Evolutionary conservation across 345 rosid genomes (phyloP), one percentile per base, ranked within the genome.

Genomic region (Melaleuca quinquenervia): DNA sequence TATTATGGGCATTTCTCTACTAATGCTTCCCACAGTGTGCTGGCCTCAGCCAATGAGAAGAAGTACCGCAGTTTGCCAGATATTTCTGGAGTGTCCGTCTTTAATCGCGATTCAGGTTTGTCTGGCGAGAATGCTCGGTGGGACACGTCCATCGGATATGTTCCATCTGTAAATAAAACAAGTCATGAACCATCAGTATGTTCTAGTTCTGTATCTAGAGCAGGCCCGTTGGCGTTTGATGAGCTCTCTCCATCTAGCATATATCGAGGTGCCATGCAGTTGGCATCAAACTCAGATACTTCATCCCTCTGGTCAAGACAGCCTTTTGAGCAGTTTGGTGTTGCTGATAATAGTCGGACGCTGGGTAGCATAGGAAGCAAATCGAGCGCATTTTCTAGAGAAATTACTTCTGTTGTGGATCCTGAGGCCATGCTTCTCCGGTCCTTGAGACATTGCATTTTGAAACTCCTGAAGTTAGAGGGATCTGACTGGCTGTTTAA

Each of bases 321-420:
- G 90, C 99, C 99, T 64, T 95, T 92, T 90, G 98, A 98, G 93
- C 99, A 95, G 93, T 96, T 98, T 90, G 98, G 98, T 82, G 92
- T 94, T 32, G 96, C 95, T 44, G 97, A 95, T 84, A 96, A 88
- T 86, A 88, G 60, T 83, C 89, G 89, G 18, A 88, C 87, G 20
- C 90, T 89, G n/a, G 91, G 91, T 85, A 95, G 90, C 50, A 84
- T 87, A 84, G 91, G 91, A 83, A 36, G 85, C 85, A 93, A 92
- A 88, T 90, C 87, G 16, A 93, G 90, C 85, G 85, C 91, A 14
- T 80, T 86, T 45, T 82, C 91, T 85, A 90, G 82, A 32, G 94
- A 95, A 84, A 87, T 86, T 58, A 75, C 91, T 84, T 91, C 93
- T 54, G 83, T 80, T 41, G 93, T 89, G 50, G 97, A 94, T 89